Percentiles rank a stretch among this genome's conserved stretches.
Evolutionary conservation across 2,329 filamentous ascomycete species (phyloP).

Genomic region (Fusarium tupiense): DNA sequence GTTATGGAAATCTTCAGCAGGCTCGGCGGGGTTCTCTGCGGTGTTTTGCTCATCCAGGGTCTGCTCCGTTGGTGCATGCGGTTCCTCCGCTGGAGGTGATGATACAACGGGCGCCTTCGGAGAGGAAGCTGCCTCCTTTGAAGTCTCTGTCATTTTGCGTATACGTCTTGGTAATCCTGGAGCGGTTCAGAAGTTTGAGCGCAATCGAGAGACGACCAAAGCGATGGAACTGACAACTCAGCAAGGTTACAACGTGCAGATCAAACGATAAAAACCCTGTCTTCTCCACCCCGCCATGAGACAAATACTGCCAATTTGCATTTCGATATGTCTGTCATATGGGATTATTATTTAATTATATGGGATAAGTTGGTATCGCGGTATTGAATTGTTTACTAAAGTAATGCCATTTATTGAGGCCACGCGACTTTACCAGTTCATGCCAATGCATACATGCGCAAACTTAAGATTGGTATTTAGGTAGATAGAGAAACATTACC

Average conservation of each 20-base stretch:
- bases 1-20: conserved; percentile 1
- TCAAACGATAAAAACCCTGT: not conserved
- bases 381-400: no score
- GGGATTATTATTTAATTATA: no score
- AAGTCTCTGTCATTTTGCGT: not conserved
- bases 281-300: not conserved
- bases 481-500: fast-evolving
- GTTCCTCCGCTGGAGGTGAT: not conserved
- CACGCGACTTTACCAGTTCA: fast-evolving
- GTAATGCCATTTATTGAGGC: fast-evolving
- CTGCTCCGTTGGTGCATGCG: not conserved
- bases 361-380: fast-evolving
- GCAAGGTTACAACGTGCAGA: not conserved
- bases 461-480: fast-evolving
- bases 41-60: not conserved
- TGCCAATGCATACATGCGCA: fast-evolving
- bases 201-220: not conserved
- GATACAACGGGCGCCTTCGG: not conserved
- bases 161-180: fast-evolving
- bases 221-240: not conserved
- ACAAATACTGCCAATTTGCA: no score
- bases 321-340: no score
- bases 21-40: not conserved
- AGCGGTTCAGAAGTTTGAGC: fast-evolving
- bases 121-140: not conserved